Evolutionary conservation across 495 filamentous ascomycete species (phyloP), one percentile per base, ranked within the genome.

Genomic region (Aspergillus cavernicola): DNA sequence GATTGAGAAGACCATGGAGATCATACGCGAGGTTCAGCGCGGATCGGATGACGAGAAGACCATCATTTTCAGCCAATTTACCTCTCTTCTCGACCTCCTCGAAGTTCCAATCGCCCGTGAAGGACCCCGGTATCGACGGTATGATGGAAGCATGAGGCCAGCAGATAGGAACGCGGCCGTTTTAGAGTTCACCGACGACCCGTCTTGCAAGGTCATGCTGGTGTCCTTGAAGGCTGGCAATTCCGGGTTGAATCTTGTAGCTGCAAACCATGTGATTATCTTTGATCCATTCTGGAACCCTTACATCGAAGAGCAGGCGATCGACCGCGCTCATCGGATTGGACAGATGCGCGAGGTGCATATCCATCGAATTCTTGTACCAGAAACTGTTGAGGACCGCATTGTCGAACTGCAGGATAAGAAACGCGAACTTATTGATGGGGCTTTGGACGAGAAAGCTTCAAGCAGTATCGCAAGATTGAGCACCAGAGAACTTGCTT

Each of bases 221-320:
- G 85, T 96, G 4, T 95, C 89, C 11, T 77, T 97, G 33, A 90
- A 90, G 47, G 92, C 92, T 0, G 92, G 92, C 11, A 97, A 97
- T 63, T 81, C 92, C 0, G 92, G 92, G 0, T 76, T 97, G 32
- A 97, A 97, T 64, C 80, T 97, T 16, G 85, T 86, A 7, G 84
- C 84, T n/a, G 92, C 92, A 0, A 87, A 84, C 0, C 86, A 90
- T 57, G 88, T 97, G 56, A 89, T 97, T 63, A 86, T 97, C 47
- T 82, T 95, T 50, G 92, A 97, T 58, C 92, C 92, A 0, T 96
- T 96, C 73, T 97, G 93, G 89, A 97, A 97, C 55, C 91, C 92
- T 0, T 96, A 86, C 64, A 86, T 95, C 22, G 92, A 97, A 70
- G 89, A 92, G 59, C 92, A 97, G 66, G 92, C 92, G 1, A 85